Conservation (phyloP, 75 land plant genomes). For the Adiantum capillusveneris region DNA sequence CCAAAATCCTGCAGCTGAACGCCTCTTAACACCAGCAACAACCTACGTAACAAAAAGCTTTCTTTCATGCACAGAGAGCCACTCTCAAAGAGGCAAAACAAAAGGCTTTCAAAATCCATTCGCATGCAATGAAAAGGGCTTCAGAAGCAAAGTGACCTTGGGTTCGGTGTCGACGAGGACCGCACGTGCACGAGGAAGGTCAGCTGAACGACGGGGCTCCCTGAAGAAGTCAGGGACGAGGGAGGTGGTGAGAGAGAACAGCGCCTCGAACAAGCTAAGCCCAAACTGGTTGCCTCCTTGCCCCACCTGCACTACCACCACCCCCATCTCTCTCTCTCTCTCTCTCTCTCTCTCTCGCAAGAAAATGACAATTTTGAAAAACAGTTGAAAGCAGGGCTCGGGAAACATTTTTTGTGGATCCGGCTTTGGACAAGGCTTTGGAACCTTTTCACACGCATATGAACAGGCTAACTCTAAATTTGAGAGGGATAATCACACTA, state of each 20-base stretch:
- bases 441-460: too few species aligned
- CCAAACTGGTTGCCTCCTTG: slow-evolving; percentile 31
- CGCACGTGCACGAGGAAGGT: slow-evolving; percentile 18
- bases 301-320: slow-evolving; percentile 32
- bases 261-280: slow-evolving; percentile 15
- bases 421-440: too few species aligned
- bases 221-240: slow-evolving; percentile 20
- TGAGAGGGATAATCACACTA: too few species aligned
- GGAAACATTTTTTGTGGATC: too few species aligned
- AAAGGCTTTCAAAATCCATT: not conserved
- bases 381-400: too few species aligned
- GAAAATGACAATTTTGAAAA: too few species aligned
- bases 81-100: not conserved
- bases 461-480: too few species aligned
- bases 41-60: not conserved
- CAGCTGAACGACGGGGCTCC: slow-evolving; percentile 6
- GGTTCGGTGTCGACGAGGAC: slow-evolving; percentile 35
- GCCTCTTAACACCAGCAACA: not conserved
- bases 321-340: slow-evolving; percentile 12
- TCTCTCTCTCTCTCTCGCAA: not conserved
- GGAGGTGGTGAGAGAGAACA: slow-evolving; percentile 6
- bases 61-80: not conserved
- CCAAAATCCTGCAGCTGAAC: slow-evolving; percentile 3
- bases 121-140: not conserved
- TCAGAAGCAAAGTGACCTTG: slow-evolving; percentile 10